A percentile compares a stretch with the other conserved stretches of the same genome.
Conservation (phyloP, 257 asterid species). For the Solanum pennellii region DNA sequence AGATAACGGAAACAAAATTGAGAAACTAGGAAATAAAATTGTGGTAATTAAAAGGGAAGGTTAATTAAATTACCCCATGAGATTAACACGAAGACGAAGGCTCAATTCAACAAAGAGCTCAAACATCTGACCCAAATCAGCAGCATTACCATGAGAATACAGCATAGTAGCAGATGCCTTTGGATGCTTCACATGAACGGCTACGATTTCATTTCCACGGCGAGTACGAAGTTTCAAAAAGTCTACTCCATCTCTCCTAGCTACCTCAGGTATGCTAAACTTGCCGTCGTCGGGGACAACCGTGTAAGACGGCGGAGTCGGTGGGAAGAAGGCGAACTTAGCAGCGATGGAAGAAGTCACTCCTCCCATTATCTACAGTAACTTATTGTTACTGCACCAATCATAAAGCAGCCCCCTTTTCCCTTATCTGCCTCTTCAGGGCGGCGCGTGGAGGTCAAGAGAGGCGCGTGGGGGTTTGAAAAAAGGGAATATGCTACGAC, state of each 20-base stretch:
- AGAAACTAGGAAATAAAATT: neutral
- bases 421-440: neutral
- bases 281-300: slow-evolving; percentile 57
- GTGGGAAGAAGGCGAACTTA: slow-evolving; percentile 96
- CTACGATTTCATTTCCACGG: slow-evolving; percentile 81
- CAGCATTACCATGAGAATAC: slow-evolving; percentile 97
- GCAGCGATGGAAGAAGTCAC: slow-evolving; percentile 98
- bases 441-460: neutral
- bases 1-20: neutral
- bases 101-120: slow-evolving; percentile 94
- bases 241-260: slow-evolving; percentile 67
- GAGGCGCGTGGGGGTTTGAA: neutral
- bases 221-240: slow-evolving; percentile 77
- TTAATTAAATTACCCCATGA: slow-evolving; percentile 63
- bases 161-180: slow-evolving; percentile 82
- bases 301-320: slow-evolving; percentile 90
- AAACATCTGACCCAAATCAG: slow-evolving; percentile 99
- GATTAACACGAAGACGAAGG: slow-evolving; percentile 81
- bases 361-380: slow-evolving; percentile 52
- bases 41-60: neutral
- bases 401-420: neutral
- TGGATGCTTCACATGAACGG: slow-evolving; percentile 75
- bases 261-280: slow-evolving; percentile 68
- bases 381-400: neutral
- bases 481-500: neutral